These are phyloP conservation scores for Metschnikowia aberdeeniae DNA, from an alignment of 805 yeast species.

Conservation along the genomic window DNA sequence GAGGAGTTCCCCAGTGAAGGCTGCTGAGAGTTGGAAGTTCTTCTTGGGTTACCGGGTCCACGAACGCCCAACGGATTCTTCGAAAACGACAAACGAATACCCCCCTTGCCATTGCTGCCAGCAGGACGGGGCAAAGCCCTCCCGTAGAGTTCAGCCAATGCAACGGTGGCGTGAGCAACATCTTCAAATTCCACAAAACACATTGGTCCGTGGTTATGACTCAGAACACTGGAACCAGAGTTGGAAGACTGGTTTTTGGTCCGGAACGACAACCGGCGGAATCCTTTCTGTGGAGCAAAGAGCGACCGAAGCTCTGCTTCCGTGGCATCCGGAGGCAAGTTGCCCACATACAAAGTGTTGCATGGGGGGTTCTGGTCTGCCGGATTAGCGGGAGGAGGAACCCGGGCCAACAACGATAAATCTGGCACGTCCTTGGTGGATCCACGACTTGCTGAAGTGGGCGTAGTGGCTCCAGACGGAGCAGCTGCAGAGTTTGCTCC, in stretches of 20 bases:
- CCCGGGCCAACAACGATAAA: conserved; percentile 67
- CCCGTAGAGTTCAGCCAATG: conserved; percentile 91
- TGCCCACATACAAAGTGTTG: conserved; percentile 94
- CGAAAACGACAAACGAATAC: conserved; percentile 88
- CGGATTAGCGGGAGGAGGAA: conserved; percentile 93
- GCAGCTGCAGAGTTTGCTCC: conserved; percentile 11
- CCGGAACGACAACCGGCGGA: conserved; percentile 86
- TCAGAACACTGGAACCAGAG: conserved; percentile 20
- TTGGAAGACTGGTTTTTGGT: conserved; percentile 49
- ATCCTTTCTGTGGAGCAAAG: conserved; percentile 87
- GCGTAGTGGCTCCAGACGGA: conserved; percentile 6
- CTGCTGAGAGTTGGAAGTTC: conserved; percentile 31
- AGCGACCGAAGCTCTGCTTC: conserved; percentile 86
- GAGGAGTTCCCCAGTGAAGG: conserved; percentile 11
- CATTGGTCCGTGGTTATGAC: conserved; percentile 87
- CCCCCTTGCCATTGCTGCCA: conserved; percentile 75
- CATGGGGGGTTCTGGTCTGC: conserved; percentile 99
- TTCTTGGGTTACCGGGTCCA: conserved; percentile 52
- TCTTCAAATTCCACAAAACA: conserved; percentile 99
- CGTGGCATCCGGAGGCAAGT: conserved; percentile 94
- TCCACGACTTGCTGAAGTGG: conserved; percentile 12
- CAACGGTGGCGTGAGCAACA: conserved; percentile 88
- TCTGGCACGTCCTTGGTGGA: conserved; percentile 49
- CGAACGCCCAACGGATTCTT: conserved; percentile 97
- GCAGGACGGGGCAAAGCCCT: conserved; percentile 81